Evolutionary conservation across 2,329 filamentous ascomycete species (phyloP), one percentile per base, ranked within the genome.

Genomic region (Aureobasidium lini): DNA sequence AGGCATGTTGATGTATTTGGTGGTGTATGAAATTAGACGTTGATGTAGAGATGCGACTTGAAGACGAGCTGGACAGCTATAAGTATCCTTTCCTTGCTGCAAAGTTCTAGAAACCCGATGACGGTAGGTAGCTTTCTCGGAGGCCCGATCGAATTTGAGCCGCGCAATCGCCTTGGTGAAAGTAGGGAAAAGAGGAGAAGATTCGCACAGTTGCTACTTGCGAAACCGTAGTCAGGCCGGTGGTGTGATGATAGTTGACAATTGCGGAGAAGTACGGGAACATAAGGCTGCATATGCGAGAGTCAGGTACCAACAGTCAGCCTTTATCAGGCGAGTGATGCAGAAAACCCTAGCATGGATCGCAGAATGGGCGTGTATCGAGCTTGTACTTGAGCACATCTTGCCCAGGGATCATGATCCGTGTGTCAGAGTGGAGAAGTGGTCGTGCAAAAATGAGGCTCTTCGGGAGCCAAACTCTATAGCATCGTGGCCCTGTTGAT

Each of bases 191-290:
- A 57, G n/a, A 39, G 32, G 54, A 48, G 28, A 46, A 57, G 42
- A 46, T 44, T 36, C n/a, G 52, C 52, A 56, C 6, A 44, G 23
- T 32, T 48, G 34, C 34, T 32, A 39, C 15, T 29, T n/a, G n/a
- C 29, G 11, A 37, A 48, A 36, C 54, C 52, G 52, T 15, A 37
- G 32, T 57, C 39, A 57, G 52, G 42, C 52, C 52, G 52, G 32
- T 57, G 52, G 52, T 57, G 52, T 57, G 52, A 57, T 46, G 31
- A 7, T 36, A 57, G 52, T 57, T n/a, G 39, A 40, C 31, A 18
- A 16, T 36, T 46, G 52, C 52, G 52, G 52, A 46, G 52, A 57
- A 46, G 42, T 46, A 57, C 52, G 50, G 52, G 39, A 44, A 34
- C 16, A n/a, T 56, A 32, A 36, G 40, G 52, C 52, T 57, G 52